Conservation (phyloP, 129 eudicot genomes). For the Artemisia tridentata region DNA sequence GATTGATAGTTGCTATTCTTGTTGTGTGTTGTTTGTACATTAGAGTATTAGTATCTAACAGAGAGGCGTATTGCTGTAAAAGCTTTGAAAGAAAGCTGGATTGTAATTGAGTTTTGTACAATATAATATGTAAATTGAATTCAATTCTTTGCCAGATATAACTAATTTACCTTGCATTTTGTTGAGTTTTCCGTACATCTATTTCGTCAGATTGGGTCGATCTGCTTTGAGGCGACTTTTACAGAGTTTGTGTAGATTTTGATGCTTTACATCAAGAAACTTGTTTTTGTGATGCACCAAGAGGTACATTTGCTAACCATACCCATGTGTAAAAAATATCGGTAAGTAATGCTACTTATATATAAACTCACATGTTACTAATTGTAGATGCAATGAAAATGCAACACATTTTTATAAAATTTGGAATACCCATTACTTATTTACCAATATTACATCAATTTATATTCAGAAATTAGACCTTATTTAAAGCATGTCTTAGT, state of each 20-base stretch:
- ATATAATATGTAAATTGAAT: not conserved
- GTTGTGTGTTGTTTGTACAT: not conserved
- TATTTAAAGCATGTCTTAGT: slow-evolving; percentile 24
- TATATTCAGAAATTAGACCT: slow-evolving; percentile 21
- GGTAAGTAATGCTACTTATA: not conserved
- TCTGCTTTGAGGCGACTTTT: not conserved
- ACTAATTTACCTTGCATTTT: not conserved
- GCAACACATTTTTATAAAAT: slow-evolving; percentile 11
- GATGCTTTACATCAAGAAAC: too few relatives aligned
- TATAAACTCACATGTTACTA: not conserved
- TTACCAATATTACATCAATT: slow-evolving; percentile 15
- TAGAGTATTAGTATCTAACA: too few relatives aligned
- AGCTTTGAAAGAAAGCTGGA: not conserved
- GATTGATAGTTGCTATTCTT: not conserved
- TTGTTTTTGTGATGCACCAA: too few relatives aligned
- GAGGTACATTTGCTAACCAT: too few relatives aligned
- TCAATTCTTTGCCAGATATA: slow-evolving; percentile 2
- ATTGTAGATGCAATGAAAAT: not conserved
- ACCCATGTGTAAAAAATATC: too few relatives aligned
- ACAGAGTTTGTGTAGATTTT: too few relatives aligned
- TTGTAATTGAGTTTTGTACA: not conserved
- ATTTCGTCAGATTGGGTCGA: not conserved
- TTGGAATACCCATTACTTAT: not conserved
- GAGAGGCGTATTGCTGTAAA: not conserved
- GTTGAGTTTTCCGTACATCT: not conserved